These are phyloP conservation scores for Calophaca sinica DNA, from an alignment of 306 rosid species.

Conservation along the genomic window DNA sequence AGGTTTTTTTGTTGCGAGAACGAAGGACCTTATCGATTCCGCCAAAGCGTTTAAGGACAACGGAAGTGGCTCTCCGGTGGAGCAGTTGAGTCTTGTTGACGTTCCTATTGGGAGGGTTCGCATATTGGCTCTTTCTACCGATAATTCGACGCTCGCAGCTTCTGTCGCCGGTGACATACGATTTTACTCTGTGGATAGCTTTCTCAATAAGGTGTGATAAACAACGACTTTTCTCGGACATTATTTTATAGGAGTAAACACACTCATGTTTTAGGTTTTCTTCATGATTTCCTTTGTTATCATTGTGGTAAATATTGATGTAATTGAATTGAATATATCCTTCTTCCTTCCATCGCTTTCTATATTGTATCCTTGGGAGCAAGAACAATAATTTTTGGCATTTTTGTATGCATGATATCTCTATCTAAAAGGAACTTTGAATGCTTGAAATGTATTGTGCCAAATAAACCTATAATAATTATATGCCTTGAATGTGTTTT, in stretches of 20 bases:
- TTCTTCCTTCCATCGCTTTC: not conserved
- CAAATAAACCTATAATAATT: not conserved
- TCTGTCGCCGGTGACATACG: constrained; percentile 51
- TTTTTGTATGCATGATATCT: constrained; percentile 31
- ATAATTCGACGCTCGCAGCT: constrained; percentile 70
- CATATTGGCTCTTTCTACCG: constrained; percentile 69
- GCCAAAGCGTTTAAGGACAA: constrained; percentile 63
- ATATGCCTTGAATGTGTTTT: not conserved
- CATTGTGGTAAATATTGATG: constrained; percentile 19
- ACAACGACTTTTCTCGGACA: not conserved
- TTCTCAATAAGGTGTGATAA: constrained; percentile 60
- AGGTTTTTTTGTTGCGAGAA: constrained; percentile 82
- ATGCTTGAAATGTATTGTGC: constrained; percentile 26
- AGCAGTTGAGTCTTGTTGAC: constrained; percentile 66
- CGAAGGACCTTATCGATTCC: constrained; percentile 69
- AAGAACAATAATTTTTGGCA: constrained; percentile 23
- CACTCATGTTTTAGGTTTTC: constrained; percentile 11
- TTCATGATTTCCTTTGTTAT: constrained; percentile 16
- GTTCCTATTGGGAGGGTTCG: constrained; percentile 70
- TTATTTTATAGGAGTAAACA: not conserved
- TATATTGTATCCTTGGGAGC: not conserved
- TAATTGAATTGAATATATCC: not conserved
- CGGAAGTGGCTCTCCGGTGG: constrained; percentile 61
- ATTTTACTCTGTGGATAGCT: constrained; percentile 60
- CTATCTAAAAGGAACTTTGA: not conserved